These are phyloP conservation scores for Candida easanensis DNA, from an alignment of 805 yeast species.

Conservation along the genomic window DNA sequence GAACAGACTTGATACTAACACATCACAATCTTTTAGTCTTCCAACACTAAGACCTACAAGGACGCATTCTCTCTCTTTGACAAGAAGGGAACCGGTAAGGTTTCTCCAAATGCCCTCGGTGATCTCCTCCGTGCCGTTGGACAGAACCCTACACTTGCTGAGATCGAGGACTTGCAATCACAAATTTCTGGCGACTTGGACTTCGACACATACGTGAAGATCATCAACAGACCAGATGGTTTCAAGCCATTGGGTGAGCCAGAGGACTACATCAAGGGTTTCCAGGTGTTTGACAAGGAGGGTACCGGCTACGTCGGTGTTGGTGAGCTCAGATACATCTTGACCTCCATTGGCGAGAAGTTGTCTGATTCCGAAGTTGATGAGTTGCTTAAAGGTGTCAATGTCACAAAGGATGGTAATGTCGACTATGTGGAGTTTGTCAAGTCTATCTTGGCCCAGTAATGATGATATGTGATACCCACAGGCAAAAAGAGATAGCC, in stretches of 20 bases:
- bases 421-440: constrained; percentile 95
- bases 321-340: constrained; percentile 92
- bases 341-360: constrained; percentile 95
- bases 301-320: constrained; percentile 94
- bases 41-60: constrained; percentile 48
- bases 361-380: constrained; percentile 88
- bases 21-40: constrained; percentile 20
- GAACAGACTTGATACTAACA: neutral
- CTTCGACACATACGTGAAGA: constrained; percentile 71
- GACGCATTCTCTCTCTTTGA: constrained; percentile 97
- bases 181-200: constrained; percentile 46
- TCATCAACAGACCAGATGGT: constrained; percentile 84
- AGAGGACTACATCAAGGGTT: constrained; percentile 85
- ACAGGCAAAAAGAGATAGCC: neutral
- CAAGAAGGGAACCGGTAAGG: constrained; percentile 92
- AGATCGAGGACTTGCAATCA: constrained; percentile 60
- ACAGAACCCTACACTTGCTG: constrained; percentile 94
- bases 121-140: constrained; percentile 96
- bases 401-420: constrained; percentile 88
- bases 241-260: constrained; percentile 86
- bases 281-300: constrained; percentile 97
- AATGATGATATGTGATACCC: constrained; percentile 16
- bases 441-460: constrained; percentile 89
- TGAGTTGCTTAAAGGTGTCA: constrained; percentile 92
- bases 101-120: constrained; percentile 80